A percentile compares a stretch with the other conserved stretches of the same genome.
phyloP scores from a whole-genome alignment of 441 rosid genomes.

The Bocquillonia castaneifolia region DNA sequence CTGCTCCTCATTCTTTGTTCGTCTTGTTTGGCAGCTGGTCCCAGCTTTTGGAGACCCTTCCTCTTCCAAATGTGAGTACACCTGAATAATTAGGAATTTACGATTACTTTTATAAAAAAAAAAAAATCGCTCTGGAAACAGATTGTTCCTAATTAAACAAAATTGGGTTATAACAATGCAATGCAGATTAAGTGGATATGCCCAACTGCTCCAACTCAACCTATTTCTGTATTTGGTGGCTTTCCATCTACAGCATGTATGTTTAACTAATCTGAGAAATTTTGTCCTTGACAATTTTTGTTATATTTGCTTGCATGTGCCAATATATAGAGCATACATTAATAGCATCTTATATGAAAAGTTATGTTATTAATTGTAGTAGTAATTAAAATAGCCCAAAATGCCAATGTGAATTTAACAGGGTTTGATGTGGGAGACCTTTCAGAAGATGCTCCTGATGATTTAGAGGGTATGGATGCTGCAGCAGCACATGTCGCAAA shows the following conservation, averaged over 20 bases:
- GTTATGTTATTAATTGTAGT: slow-evolving; percentile 2
- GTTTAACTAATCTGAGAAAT: slow-evolving; percentile 19
- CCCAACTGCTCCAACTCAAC: slow-evolving; percentile 92
- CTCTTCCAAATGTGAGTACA: slow-evolving; percentile 65
- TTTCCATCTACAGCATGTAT: slow-evolving; percentile 91
- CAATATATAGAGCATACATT: slow-evolving; percentile 4
- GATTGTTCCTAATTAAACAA: slow-evolving; percentile 2
- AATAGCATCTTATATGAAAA: not conserved
- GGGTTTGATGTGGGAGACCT: slow-evolving; percentile 92
- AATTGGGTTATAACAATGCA: slow-evolving; percentile 10
- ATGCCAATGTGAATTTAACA: slow-evolving; percentile 27
- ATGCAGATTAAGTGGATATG: slow-evolving; percentile 94
- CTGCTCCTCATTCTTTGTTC: slow-evolving; percentile 23
- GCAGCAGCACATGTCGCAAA: slow-evolving; percentile 83
- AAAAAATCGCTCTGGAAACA: not conserved
- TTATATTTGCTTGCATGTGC: not conserved
- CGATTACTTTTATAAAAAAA: not conserved
- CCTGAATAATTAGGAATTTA: not conserved
- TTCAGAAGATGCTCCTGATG: slow-evolving; percentile 77
- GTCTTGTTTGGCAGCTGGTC: slow-evolving; percentile 77
- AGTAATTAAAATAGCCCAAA: slow-evolving; percentile 19
- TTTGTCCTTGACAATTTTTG: not conserved
- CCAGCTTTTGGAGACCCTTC: slow-evolving; percentile 70
- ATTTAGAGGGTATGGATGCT: slow-evolving; percentile 80
- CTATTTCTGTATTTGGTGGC: slow-evolving; percentile 75